Base-by-base conservation (phyloP, 2,329 filamentous ascomycete species). In the Colletotrichum sp. region DNA sequence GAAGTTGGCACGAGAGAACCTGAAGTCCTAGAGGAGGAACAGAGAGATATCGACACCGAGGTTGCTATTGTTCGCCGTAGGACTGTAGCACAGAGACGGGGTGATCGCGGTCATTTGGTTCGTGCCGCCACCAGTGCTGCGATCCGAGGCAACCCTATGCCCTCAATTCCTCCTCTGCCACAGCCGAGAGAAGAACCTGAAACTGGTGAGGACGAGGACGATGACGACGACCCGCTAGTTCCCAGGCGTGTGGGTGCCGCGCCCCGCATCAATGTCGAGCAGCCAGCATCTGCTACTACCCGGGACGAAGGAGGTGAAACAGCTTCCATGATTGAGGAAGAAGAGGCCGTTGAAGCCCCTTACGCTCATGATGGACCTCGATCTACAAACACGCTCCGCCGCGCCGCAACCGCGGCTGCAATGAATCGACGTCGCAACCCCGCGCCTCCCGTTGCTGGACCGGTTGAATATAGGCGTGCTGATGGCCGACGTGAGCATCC, bases 41-140 rank as follows among this genome's bases (percentile, higher is more conserved):
- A 91, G 77, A 91, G 93, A 26, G 94, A 95, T 79, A 87, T 96
- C 73, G 94, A 93, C 72, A 91, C 93, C 2, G 94, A 96, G 82
- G 94, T 97, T 24, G 95, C 94, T 77, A 92, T 96, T 79, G 94
- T 95, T 66, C 90, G 94, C 78, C 89, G 94, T 77, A 89, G 94
- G 78, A 96, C 94, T 5, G 93, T 94, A 18, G 90, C 93, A 43
- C 91, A 93, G 79, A 89, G 89, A 67, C 87, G 90, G 78, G 89
- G 88, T 24, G 82, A 85, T 61, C 83, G 89, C 74, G 83, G 84
- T 65, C 85, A 86, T 71, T 81, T 92, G 38, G 86, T 90, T 76
- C 87, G 89, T 64, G 83, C 89, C 28, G 84, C 88, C 12, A 89
- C 90, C 3, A 87, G 84, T 9, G 84, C 87, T 9, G 43, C 73